These are phyloP conservation scores for Maudiozyma serrabonitensis DNA, from an alignment of 805 yeast genomes.

Conservation along the genomic window DNA sequence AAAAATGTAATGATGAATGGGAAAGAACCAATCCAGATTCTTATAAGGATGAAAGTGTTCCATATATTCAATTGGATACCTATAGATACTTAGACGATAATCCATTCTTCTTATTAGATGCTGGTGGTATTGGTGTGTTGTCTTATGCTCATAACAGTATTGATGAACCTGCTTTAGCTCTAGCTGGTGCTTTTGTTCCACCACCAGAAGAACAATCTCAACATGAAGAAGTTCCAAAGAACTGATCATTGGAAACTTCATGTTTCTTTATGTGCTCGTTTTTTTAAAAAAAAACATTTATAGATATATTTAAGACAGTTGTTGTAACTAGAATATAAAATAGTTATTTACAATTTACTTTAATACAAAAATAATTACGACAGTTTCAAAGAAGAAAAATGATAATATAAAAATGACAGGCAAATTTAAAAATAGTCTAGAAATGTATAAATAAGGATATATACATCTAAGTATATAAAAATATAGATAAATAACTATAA, in stretches of 20 bases:
- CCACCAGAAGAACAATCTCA: slow-evolving; percentile 51
- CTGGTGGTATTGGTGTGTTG: slow-evolving; percentile 91
- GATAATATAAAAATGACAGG: too few species aligned
- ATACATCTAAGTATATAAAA: too few species aligned
- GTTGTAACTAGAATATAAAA: too few species aligned
- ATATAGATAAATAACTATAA: too few species aligned
- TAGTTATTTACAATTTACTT: too few species aligned
- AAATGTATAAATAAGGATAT: too few species aligned
- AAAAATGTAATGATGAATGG: slow-evolving; percentile 14
- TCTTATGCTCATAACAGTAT: slow-evolving; percentile 80
- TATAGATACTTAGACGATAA: slow-evolving; percentile 37
- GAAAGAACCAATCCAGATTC: slow-evolving; percentile 16
- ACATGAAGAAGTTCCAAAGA: slow-evolving; percentile 15
- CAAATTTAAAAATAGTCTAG: too few species aligned
- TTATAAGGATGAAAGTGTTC: slow-evolving; percentile 26
- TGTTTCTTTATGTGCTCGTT: too few species aligned
- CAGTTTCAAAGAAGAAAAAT: too few species aligned
- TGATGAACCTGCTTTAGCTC: slow-evolving; percentile 75
- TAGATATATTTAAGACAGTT: too few species aligned
- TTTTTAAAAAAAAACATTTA: too few species aligned
- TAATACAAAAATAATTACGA: too few species aligned
- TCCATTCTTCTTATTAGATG: slow-evolving; percentile 80
- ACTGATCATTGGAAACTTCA: not conserved
- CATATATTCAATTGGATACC: slow-evolving; percentile 26
- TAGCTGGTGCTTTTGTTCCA: slow-evolving; percentile 75